These are phyloP conservation scores for Colletotrichum musicola DNA, from an alignment of 2,329 filamentous ascomycete species.

Conservation along the genomic window DNA sequence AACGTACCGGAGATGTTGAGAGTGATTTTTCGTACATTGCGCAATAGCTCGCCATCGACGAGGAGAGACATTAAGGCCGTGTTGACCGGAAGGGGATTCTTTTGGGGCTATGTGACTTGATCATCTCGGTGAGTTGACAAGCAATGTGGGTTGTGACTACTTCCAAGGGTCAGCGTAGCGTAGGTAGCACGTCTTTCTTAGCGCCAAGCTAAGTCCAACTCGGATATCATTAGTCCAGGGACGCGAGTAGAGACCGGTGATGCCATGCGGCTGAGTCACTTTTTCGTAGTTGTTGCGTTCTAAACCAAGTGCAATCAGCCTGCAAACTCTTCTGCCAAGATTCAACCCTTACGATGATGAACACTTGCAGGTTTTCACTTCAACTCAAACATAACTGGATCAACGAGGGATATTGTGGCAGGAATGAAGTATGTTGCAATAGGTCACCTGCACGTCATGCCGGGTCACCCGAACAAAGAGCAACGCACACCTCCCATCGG, in stretches of 20 bases:
- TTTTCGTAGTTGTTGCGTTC: neutral
- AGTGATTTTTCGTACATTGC: constrained; percentile 1
- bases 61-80: constrained; percentile 16
- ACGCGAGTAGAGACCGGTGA: neutral
- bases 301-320: constrained; percentile 10
- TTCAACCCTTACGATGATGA: neutral
- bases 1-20: neutral
- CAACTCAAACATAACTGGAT: neutral
- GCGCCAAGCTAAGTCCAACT: neutral
- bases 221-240: neutral
- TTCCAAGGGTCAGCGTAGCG: neutral
- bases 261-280: constrained; percentile 10
- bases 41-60: constrained; percentile 20
- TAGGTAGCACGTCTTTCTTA: constrained; percentile 14
- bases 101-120: constrained; percentile 2
- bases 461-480: constrained; percentile 6
- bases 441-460: constrained; percentile 20
- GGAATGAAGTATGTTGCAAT: neutral
- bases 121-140: constrained; percentile 5
- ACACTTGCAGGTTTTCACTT: neutral
- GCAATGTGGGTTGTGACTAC: constrained; percentile 6
- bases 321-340: constrained; percentile 1
- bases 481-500: neutral
- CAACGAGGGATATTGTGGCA: neutral
- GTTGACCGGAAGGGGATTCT: constrained; percentile 16